Evolutionary conservation across 768 basidiomycete genomes (phyloP), one percentile per base, ranked within the genome.

Genomic region (Zangia roseola): DNA sequence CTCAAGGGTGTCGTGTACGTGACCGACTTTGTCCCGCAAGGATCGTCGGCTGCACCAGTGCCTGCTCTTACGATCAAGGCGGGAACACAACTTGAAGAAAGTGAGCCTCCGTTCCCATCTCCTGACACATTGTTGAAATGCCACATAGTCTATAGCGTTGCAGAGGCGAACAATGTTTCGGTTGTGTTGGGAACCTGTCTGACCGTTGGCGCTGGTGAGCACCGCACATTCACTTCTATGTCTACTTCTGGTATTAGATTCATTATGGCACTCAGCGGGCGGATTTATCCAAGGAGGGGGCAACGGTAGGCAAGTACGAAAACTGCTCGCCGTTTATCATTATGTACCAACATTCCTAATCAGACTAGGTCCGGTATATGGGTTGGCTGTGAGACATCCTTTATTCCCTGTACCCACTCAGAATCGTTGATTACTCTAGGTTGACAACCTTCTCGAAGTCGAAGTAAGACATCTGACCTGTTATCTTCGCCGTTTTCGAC

Each of bases 231-330:
- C n/a, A n/a, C n/a, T n/a, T n/a, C n/a, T 10, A 10, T 10, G 10
- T 28, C 28, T 28, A 10, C 5, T 10, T 10, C 2, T 28, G 8
- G 3, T 28, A 10, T 28, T 28, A 10, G 9, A n/a, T n/a, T 28
- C 28, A 28, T 28, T n/a, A 10, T 8, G 3, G 28, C 12, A 10
- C 26, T 38, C 2, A 46, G 47, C 54, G 1, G 79, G 74, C 20
- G 77, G 79, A 4, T 81, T 72, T 71, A 50, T 75, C 4, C 67
- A 70, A 41, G 79, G 76, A 19, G 78, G 75, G 1, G 78, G 79
- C 0, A 74, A 79, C 40, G 69, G 74, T 36, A 59, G 67, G 34
- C 60, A 17, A 53, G 54, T 37, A n/a, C 9, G 34, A 20, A 3
- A 5, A 7, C 6, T 10, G 5, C 33, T 10, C 5, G 5, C 8